Evolutionary conservation across 345 rosid species (phyloP).

Genomic region (Rhodamnia rubescens): DNA sequence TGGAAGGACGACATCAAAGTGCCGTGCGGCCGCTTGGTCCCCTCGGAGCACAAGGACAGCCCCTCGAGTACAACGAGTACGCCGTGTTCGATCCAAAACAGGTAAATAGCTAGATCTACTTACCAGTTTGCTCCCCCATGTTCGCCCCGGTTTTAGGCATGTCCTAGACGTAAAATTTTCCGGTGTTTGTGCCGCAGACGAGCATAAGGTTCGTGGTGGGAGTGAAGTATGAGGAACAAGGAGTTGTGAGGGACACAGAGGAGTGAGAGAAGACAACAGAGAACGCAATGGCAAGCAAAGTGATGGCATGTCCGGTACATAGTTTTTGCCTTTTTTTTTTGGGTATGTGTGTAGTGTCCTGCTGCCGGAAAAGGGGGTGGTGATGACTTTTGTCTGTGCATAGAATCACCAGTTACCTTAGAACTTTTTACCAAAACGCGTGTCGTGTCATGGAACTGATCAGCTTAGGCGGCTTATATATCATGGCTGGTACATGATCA

Average conservation of each 20-base stretch:
- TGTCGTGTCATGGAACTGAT: neutral
- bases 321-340: neutral
- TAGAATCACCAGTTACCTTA: neutral
- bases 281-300: neutral
- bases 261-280: conserved; percentile 4
- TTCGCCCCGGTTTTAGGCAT: neutral
- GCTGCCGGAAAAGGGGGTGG: neutral
- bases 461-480: neutral
- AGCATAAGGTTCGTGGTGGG: conserved; percentile 61
- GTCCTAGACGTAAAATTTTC: neutral
- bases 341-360: neutral
- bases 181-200: conserved; percentile 16
- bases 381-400: neutral
- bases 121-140: neutral
- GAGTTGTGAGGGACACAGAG: conserved; percentile 15
- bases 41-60: conserved; percentile 52
- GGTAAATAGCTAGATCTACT: conserved; percentile 13
- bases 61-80: conserved; percentile 69
- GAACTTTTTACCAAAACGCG: neutral
- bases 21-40: conserved; percentile 58
- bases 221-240: conserved; percentile 59
- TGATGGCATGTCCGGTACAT: neutral
- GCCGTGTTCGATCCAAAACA: conserved; percentile 70
- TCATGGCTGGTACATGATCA: neutral
- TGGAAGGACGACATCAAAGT: conserved; percentile 60